Percentiles rank a stretch among this genome's conserved stretches.
These are phyloP conservation scores for Colletotrichum sp. DNA, from an alignment of 2,329 filamentous ascomycete genomes.

Conservation along the genomic window DNA sequence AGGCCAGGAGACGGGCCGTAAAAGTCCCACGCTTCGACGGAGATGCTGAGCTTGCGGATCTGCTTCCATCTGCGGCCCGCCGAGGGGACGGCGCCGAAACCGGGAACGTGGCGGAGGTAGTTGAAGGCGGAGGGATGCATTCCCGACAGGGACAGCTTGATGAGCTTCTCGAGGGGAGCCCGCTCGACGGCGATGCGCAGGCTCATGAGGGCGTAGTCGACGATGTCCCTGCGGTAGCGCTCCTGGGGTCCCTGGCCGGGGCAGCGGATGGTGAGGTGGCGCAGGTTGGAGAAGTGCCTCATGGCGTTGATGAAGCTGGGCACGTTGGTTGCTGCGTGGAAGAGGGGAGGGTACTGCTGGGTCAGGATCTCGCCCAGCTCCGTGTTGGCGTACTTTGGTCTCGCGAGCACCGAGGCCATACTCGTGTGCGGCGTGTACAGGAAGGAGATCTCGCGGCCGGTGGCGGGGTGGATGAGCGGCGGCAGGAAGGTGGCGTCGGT, in stretches of 20 bases:
- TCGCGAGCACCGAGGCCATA: conserved; percentile 62
- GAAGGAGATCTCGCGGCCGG: conserved; percentile 79
- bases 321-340: conserved; percentile 88
- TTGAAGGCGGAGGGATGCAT: conserved; percentile 78
- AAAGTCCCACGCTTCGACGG: conserved; percentile 74
- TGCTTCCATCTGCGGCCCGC: conserved; percentile 77
- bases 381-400: conserved; percentile 79
- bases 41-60: conserved; percentile 75
- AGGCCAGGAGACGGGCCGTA: conserved; percentile 61
- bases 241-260: conserved; percentile 72
- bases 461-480: conserved; percentile 79
- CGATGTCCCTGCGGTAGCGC: conserved; percentile 75
- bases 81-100: conserved; percentile 75
- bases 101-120: conserved; percentile 76
- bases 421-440: conserved; percentile 80
- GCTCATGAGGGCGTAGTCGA: conserved; percentile 90
- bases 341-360: conserved; percentile 85
- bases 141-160: conserved; percentile 72
- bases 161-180: conserved; percentile 67
- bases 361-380: conserved; percentile 83
- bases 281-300: conserved; percentile 69
- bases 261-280: conserved; percentile 77
- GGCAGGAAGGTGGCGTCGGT: conserved; percentile 80
- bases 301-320: conserved; percentile 81
- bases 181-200: conserved; percentile 83